phyloP scores from a whole-genome alignment of 257 asterid species.

The Petunia axillaris region DNA sequence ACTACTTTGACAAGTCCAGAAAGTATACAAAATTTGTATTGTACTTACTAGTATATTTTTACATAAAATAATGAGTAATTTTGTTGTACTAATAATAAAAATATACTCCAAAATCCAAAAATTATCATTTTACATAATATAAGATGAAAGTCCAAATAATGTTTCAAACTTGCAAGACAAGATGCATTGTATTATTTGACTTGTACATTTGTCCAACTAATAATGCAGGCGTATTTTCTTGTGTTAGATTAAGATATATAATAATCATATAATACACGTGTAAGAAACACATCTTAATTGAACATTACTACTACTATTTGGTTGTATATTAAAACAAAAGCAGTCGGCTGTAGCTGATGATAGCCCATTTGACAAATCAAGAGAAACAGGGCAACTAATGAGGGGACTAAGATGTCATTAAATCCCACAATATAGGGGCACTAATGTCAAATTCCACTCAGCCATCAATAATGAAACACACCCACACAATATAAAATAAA shows the following conservation, averaged over 20 bases:
- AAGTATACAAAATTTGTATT: no score
- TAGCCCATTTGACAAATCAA: background rate
- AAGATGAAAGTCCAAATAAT: background rate
- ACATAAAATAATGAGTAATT: no score
- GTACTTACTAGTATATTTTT: no score
- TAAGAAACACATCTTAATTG: background rate
- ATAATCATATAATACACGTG: background rate
- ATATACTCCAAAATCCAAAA: no score
- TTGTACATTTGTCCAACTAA: background rate
- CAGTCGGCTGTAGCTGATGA: background rate
- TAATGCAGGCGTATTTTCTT: background rate
- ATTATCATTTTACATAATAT: no score
- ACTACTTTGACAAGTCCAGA: no score
- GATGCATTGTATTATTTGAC: background rate
- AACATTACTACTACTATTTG: background rate
- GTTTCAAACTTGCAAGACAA: no score
- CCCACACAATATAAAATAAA: background rate
- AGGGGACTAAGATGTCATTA: background rate
- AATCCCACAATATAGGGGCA: background rate
- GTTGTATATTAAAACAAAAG: background rate
- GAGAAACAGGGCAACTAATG: background rate
- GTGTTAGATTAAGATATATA: background rate
- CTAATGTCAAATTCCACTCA: constrained; percentile 15
- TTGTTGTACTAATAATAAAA: no score
- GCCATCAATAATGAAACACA: constrained; percentile 21